These are phyloP conservation scores for Pseudogymnoascus sp. DNA, from an alignment of 2,329 filamentous ascomycete species.

Conservation along the genomic window DNA sequence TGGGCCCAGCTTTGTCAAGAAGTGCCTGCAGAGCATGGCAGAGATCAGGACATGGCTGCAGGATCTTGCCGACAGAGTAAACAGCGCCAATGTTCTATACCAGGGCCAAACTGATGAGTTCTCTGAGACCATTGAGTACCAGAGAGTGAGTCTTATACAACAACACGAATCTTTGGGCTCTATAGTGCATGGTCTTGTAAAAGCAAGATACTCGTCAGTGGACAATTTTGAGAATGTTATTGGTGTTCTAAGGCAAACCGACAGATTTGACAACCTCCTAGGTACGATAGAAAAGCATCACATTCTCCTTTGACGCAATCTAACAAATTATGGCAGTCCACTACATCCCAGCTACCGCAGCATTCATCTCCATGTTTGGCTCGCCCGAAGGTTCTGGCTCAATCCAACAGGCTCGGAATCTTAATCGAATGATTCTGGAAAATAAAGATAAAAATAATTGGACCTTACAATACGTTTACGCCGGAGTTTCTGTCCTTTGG, in stretches of 20 bases:
- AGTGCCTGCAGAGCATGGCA: slow-evolving; percentile 68
- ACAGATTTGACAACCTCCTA: slow-evolving; percentile 64
- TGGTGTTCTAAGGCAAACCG: slow-evolving; percentile 55
- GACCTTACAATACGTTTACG: slow-evolving; percentile 66
- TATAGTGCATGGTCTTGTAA: slow-evolving; percentile 71
- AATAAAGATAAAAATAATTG: slow-evolving; percentile 60
- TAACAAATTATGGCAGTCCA: slow-evolving; percentile 48
- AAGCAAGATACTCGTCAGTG: slow-evolving; percentile 59
- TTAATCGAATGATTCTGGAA: slow-evolving; percentile 61
- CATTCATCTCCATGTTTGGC: slow-evolving; percentile 69
- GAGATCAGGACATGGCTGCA: slow-evolving; percentile 71
- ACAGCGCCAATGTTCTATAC: slow-evolving; percentile 67
- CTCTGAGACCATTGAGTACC: slow-evolving; percentile 70
- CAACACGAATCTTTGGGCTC: slow-evolving; percentile 84
- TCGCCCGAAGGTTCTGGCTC: slow-evolving; percentile 64
- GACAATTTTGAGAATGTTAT: slow-evolving; percentile 70
- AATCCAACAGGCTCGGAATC: slow-evolving; percentile 57
- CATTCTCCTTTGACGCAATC: slow-evolving; percentile 8
- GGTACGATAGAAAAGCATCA: slow-evolving; percentile 29
- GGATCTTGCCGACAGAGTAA: slow-evolving; percentile 64
- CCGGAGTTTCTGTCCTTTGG: slow-evolving; percentile 77
- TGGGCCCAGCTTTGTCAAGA: slow-evolving; percentile 57
- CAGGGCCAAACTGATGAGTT: slow-evolving; percentile 54
- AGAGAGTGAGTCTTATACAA: slow-evolving; percentile 68
- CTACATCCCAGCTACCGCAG: slow-evolving; percentile 69